Evolutionary conservation across 73 alveolate genomes (phyloP).

Genomic region (Paramecium pentaurelia): DNA sequence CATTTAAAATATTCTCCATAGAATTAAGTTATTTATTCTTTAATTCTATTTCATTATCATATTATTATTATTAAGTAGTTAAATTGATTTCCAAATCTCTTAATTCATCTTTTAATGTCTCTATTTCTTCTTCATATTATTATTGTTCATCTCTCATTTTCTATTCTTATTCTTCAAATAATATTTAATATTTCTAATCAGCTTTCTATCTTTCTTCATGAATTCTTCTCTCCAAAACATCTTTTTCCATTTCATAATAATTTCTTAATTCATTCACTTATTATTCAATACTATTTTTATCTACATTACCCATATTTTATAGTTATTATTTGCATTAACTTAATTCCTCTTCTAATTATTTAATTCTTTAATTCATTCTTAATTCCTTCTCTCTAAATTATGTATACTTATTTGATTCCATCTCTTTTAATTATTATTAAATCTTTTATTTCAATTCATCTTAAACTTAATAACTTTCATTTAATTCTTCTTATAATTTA

Average conservation of each 20-base stretch:
- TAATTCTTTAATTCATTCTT: conserved; percentile 34
- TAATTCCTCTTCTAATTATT: conserved; percentile 33
- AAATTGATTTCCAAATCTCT: conserved; percentile 20
- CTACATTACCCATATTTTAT: neutral
- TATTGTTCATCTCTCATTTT: conserved; percentile 10
- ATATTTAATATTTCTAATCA: conserved; percentile 12
- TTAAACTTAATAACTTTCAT: neutral
- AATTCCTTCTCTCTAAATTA: neutral
- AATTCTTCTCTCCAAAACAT: conserved; percentile 38
- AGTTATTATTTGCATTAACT: neutral
- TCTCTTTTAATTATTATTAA: neutral
- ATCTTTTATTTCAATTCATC: neutral
- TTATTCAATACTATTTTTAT: neutral
- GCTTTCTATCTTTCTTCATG: conserved; percentile 47
- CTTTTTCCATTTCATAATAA: conserved; percentile 45
- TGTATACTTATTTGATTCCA: neutral
- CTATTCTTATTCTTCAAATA: conserved; percentile 43
- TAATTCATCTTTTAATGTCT: conserved; percentile 16
- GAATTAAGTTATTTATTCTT: neutral
- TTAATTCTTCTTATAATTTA: neutral
- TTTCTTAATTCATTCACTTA: conserved; percentile 33
- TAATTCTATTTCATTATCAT: conserved; percentile 32
- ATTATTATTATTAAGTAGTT: neutral
- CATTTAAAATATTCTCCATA: neutral
- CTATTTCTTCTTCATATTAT: conserved; percentile 36